Evolutionary conservation across 108 stramenopile species (phyloP), one percentile per base, ranked within the genome.

Genomic region (Chaetoceros tenuissimus): DNA sequence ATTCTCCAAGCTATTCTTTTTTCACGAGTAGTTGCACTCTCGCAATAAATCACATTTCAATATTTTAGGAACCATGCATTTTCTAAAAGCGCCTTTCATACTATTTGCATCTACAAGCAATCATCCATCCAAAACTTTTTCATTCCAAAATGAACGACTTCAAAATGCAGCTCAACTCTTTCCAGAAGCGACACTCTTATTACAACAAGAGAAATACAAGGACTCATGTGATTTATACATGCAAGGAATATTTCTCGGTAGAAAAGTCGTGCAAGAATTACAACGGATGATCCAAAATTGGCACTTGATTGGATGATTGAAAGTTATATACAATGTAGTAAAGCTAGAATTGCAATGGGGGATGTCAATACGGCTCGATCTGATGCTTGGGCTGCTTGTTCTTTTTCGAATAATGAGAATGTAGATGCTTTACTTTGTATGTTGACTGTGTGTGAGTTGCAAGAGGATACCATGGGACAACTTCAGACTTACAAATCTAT

Each of bases 301-400:
- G 58, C 58, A 2, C 5, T 59, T 24, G 45, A 46, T 27, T 59
- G 58, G 58, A 16, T 59, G 3, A 27, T 59, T 2, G n/a, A 45
- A 13, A 28, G 25, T 5, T 59, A 47, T 25, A 18, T 59, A 13
- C 23, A 22, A 8, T 34, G 28, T 30, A 8, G 8, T 7, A 16
- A 47, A 3, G 44, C 58, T 7, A 22, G 58, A 59, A 34, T 59
- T 24, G 3, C 24, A 24, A n/a, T 59, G 19, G 58, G 46, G 7
- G 58, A 59, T 59, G 46, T 45, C 46, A 19, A 59, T 5, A 47
- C 44, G 46, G 58, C 58, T 17, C 44, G 58, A 13, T 24, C 31
- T 17, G 58, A 59, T 47, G 58, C 58, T 7, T 59, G 58, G 58
- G 58, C 58, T 10, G 58, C 58, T 22, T 59, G 58, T 47, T 48